These are phyloP conservation scores for Colletotrichum kahawae DNA, from an alignment of 2,329 filamentous ascomycete species.

Conservation along the genomic window DNA sequence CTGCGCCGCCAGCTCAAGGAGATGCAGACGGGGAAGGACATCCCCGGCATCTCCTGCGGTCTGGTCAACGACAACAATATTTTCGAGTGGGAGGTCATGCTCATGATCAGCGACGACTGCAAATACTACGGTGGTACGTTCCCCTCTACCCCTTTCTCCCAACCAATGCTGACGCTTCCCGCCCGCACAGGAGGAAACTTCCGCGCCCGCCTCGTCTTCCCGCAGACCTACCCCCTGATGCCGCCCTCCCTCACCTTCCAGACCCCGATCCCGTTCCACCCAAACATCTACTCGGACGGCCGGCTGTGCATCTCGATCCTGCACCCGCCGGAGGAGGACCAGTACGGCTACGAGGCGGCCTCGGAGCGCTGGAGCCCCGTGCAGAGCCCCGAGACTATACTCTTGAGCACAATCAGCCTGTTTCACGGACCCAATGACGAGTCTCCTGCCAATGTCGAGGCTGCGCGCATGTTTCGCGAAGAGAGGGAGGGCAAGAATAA, in stretches of 20 bases:
- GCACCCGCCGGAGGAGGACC: slow-evolving; percentile 92
- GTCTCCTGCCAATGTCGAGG: slow-evolving; percentile 93
- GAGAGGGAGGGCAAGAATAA: slow-evolving; percentile 65
- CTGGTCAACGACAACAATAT: slow-evolving; percentile 85
- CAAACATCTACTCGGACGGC: slow-evolving; percentile 89
- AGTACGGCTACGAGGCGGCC: slow-evolving; percentile 90
- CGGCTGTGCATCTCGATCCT: slow-evolving; percentile 97
- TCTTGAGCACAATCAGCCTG: slow-evolving; percentile 91
- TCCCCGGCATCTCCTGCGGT: slow-evolving; percentile 93
- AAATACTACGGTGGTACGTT: slow-evolving; percentile 89
- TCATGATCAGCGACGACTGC: slow-evolving; percentile 96
- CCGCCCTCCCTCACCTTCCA: slow-evolving; percentile 91
- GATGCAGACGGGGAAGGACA: slow-evolving; percentile 90
- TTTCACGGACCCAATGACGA: slow-evolving; percentile 94
- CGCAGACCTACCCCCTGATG: slow-evolving; percentile 81
- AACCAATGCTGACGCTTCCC: background rate
- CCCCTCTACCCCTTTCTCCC: too few species aligned
- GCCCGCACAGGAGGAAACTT: slow-evolving; percentile 80
- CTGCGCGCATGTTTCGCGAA: slow-evolving; percentile 85
- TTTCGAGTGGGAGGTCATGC: slow-evolving; percentile 98
- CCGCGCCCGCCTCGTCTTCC: slow-evolving; percentile 83
- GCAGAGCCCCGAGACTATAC: slow-evolving; percentile 92
- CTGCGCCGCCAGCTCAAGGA: slow-evolving; percentile 88
- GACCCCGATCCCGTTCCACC: slow-evolving; percentile 84
- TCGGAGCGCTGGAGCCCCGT: slow-evolving; percentile 94